Conservation (phyloP, 495 filamentous ascomycete species). For the Hyphodiscus hymeniophilus region DNA sequence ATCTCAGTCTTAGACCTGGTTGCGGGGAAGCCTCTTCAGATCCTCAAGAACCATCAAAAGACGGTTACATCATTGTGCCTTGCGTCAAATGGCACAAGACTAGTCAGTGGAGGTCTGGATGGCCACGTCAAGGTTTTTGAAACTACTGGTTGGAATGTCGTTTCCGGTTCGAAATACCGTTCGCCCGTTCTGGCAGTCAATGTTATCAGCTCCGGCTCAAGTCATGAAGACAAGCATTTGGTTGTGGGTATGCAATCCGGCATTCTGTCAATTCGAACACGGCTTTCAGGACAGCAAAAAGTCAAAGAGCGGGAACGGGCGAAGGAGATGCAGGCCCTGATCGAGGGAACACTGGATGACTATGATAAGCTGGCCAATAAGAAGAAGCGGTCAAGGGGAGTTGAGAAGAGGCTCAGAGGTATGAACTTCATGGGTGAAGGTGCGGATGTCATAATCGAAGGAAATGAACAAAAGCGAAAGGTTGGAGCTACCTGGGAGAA, state of each 20-base stretch:
- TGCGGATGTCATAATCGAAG: constrained; percentile 79
- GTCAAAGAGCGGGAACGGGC: constrained; percentile 66
- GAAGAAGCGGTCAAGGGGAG: constrained; percentile 58
- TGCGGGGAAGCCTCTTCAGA: constrained; percentile 74
- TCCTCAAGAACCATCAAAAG: constrained; percentile 94
- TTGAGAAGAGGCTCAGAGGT: constrained; percentile 61
- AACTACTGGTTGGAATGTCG: constrained; percentile 84
- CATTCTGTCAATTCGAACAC: constrained; percentile 76
- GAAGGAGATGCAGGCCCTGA: constrained; percentile 77
- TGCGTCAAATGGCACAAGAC: constrained; percentile 69
- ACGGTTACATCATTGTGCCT: constrained; percentile 75
- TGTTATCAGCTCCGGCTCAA: constrained; percentile 57
- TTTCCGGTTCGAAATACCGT: constrained; percentile 85
- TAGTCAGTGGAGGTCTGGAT: constrained; percentile 83
- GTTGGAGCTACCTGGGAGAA: constrained; percentile 70
- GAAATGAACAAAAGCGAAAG: constrained; percentile 50
- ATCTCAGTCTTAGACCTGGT: constrained; percentile 93
- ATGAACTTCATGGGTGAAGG: constrained; percentile 80
- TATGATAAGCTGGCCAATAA: constrained; percentile 55
- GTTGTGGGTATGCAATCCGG: constrained; percentile 86
- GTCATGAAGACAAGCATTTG: constrained; percentile 72
- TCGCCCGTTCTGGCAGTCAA: constrained; percentile 77
- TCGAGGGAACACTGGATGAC: constrained; percentile 64
- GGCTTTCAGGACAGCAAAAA: constrained; percentile 61
- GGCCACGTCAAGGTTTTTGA: constrained; percentile 97